Percentiles rank a stretch among this genome's conserved stretches.
These are phyloP conservation scores for Sonneratia alba DNA, from an alignment of 345 rosid species.

Conservation along the genomic window DNA sequence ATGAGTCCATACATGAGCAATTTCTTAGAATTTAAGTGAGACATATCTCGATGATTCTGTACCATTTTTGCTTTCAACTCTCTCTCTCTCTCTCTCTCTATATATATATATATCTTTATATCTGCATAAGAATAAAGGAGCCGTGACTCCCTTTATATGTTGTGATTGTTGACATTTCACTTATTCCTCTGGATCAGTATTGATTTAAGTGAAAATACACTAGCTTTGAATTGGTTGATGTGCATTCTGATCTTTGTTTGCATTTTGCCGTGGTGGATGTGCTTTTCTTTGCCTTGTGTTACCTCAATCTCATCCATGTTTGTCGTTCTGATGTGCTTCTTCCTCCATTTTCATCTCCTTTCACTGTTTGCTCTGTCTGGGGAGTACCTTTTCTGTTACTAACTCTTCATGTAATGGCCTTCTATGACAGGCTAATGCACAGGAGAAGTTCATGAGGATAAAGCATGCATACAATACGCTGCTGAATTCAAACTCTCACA, in stretches of 20 bases:
- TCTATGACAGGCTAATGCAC: constrained; percentile 62
- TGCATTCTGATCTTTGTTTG: background rate
- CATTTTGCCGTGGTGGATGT: constrained; percentile 2
- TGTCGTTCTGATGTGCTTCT: background rate
- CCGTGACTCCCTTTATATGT: background rate
- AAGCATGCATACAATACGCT: constrained; percentile 56
- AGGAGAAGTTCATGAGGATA: constrained; percentile 56
- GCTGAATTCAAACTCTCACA: constrained; percentile 34
- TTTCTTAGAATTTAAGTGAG: background rate
- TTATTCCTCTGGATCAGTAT: background rate
- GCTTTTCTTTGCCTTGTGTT: background rate
- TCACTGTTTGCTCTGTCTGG: background rate
- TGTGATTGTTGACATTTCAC: background rate
- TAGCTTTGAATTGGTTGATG: background rate
- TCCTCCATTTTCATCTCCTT: background rate
- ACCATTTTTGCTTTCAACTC: background rate
- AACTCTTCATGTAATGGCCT: background rate
- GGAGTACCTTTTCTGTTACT: background rate
- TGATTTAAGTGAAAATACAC: background rate
- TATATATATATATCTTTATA: background rate
- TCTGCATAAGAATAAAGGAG: background rate
- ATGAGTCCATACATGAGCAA: background rate
- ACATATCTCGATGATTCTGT: background rate
- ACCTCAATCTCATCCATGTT: background rate
- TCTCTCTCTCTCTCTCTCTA: background rate